A percentile compares a stretch with the other conserved stretches of the same genome.
phyloP scores from a whole-genome alignment of 2,329 filamentous ascomycete genomes.

The Botrytis tulipae region DNA sequence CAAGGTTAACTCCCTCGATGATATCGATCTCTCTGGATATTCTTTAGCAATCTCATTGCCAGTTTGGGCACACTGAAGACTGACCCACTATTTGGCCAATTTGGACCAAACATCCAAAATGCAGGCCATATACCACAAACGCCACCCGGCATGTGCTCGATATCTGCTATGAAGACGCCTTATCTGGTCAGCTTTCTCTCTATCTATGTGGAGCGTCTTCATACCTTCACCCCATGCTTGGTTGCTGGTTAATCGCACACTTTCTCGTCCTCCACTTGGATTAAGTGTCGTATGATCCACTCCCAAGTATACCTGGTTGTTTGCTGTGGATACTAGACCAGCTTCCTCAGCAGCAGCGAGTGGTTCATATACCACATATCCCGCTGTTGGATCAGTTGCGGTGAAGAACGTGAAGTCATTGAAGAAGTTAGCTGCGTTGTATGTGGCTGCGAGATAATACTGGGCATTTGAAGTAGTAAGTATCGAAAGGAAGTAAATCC shows the following conservation, averaged over 20 bases:
- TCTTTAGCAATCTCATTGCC: not conserved
- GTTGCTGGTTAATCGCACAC: constrained; percentile 66
- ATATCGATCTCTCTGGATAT: constrained; percentile 39
- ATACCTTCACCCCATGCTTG: constrained; percentile 58
- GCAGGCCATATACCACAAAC: constrained; percentile 45
- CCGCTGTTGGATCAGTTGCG: constrained; percentile 59
- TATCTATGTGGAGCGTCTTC: not conserved
- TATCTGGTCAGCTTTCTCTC: not conserved
- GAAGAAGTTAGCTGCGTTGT: constrained; percentile 46
- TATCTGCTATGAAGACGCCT: constrained; percentile 65
- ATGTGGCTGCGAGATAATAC: constrained; percentile 40
- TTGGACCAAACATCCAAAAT: constrained; percentile 36
- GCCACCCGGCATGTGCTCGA: constrained; percentile 61
- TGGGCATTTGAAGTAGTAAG: not conserved
- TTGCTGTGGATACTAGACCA: constrained; percentile 57
- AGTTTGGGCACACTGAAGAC: not conserved
- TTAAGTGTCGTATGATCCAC: constrained; percentile 61
- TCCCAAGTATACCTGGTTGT: constrained; percentile 63
- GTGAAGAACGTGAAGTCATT: constrained; percentile 52
- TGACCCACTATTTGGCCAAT: constrained; percentile 34
- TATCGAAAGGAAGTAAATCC: not conserved
- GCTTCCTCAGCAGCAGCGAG: constrained; percentile 50
- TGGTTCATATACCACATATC: constrained; percentile 62
- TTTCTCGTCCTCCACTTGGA: constrained; percentile 52
- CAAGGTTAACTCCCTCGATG: constrained; percentile 48